Conservation (phyloP, 2,329 filamentous ascomycete species). For the Metarhizium robertsii region DNA sequence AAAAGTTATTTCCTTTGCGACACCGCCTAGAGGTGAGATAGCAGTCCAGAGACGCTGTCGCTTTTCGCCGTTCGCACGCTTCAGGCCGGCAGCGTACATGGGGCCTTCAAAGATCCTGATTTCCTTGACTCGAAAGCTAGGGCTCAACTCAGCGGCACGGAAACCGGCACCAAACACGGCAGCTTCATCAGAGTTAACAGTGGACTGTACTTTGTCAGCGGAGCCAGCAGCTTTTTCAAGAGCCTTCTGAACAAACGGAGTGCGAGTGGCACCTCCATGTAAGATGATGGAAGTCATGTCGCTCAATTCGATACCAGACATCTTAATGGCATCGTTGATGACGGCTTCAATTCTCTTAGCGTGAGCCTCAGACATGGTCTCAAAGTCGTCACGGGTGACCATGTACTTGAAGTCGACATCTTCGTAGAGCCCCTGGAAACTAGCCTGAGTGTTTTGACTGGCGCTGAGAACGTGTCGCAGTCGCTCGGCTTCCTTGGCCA, state of each 20-base stretch:
- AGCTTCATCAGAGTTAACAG: conserved; percentile 94
- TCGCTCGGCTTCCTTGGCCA: conserved; percentile 88
- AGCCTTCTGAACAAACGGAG: conserved; percentile 86
- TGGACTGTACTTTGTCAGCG: conserved; percentile 74
- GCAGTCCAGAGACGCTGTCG: conserved; percentile 78
- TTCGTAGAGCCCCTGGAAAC: conserved; percentile 83
- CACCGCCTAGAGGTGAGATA: conserved; percentile 62
- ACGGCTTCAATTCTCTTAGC: conserved; percentile 59
- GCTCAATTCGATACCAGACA: conserved; percentile 60
- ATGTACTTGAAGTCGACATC: conserved; percentile 93
- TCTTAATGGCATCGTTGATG: conserved; percentile 64
- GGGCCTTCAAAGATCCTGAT: conserved; percentile 75
- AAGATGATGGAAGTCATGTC: conserved; percentile 88
- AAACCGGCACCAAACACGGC: conserved; percentile 95
- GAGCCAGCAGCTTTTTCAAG: conserved; percentile 68
- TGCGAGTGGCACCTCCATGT: conserved; percentile 81
- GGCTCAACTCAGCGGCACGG: conserved; percentile 83
- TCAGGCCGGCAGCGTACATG: conserved; percentile 64
- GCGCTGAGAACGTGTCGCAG: conserved; percentile 85
- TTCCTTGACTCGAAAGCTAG: conserved; percentile 96
- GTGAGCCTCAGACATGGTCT: conserved; percentile 62
- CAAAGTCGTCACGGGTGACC: conserved; percentile 70
- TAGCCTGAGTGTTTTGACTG: conserved; percentile 70
- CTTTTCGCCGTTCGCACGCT: conserved; percentile 62
- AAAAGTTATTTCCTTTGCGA: conserved; percentile 76